Conservation (phyloP, 1,284 basidiomycete species). For the Cerrena zonata region DNA sequence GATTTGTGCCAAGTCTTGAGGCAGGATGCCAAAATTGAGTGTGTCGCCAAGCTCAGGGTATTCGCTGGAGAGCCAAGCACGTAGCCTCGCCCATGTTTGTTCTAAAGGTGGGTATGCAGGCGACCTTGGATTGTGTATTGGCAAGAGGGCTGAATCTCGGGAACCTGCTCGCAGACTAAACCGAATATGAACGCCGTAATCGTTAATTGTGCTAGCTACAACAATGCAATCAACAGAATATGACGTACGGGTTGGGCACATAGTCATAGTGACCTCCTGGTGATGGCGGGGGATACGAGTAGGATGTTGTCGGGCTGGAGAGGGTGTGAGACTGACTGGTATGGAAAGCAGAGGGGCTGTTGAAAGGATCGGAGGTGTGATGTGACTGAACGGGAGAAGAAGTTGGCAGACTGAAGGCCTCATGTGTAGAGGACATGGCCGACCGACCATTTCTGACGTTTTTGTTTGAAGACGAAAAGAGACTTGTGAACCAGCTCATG, state of each 20-base stretch:
- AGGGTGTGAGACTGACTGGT: conserved; percentile 31
- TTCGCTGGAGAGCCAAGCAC: conserved; percentile 68
- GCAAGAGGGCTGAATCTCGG: conserved; percentile 55
- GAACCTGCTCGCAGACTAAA: conserved; percentile 44
- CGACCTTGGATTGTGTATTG: conserved; percentile 50
- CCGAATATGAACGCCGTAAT: conserved; percentile 16
- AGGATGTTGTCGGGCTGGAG: conserved; percentile 41
- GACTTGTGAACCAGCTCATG: conserved; percentile 68
- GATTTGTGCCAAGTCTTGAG: conserved; percentile 67
- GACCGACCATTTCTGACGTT: conserved; percentile 46
- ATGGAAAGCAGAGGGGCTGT: conserved; percentile 44
- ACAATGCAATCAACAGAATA: conserved; percentile 10
- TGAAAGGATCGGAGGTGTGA: conserved; percentile 56
- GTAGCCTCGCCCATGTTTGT: conserved; percentile 76
- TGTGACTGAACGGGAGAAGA: conserved; percentile 54
- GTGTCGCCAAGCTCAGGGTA: conserved; percentile 90
- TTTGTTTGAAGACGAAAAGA: conserved; percentile 48
- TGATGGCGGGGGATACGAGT: conserved; percentile 70
- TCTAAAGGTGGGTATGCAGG: conserved; percentile 67
- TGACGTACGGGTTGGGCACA: conserved; percentile 53
- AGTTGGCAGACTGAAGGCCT: conserved; percentile 73
- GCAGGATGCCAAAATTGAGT: conserved; percentile 79
- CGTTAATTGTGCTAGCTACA: conserved; percentile 15
- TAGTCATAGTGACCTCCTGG: conserved; percentile 49
- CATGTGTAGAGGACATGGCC: conserved; percentile 65